Conservation (phyloP, 2,329 filamentous ascomycete genomes). For the Amesomyces nigricolor region DNA sequence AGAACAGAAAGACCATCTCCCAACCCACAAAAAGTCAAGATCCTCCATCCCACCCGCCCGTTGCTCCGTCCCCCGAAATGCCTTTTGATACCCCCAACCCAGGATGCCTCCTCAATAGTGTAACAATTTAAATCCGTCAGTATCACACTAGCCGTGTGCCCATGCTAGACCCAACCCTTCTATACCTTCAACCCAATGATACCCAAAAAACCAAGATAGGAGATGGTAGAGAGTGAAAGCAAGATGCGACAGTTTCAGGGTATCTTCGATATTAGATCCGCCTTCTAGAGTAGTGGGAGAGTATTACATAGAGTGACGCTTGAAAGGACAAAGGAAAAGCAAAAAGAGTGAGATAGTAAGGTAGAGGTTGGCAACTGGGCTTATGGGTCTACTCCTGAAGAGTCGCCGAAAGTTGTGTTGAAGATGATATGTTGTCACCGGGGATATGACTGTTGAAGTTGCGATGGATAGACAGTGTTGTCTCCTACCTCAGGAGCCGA, state of each 20-base stretch:
- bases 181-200: slow-evolving; percentile 16
- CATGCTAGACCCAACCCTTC: background rate
- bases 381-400: background rate
- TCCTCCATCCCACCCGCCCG: background rate
- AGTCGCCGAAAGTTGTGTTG: background rate
- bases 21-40: background rate
- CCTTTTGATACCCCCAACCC: background rate
- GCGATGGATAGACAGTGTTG: slow-evolving; percentile 40
- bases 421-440: background rate
- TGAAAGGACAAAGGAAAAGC: background rate
- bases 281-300: slow-evolving; percentile 10
- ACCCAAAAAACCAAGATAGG: background rate
- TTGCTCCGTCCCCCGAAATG: background rate
- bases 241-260: slow-evolving; percentile 18
- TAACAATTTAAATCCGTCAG: slow-evolving; percentile 17
- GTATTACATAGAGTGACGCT: background rate
- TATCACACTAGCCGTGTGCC: slow-evolving; percentile 17
- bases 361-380: background rate
- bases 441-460: slow-evolving; percentile 13
- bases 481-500: slow-evolving; percentile 43
- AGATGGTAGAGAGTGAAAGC: slow-evolving; percentile 1
- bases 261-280: slow-evolving; percentile 25
- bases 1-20: background rate
- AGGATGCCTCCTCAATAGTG: background rate
- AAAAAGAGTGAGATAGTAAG: background rate